phyloP scores from a whole-genome alignment of 2,329 filamentous ascomycete genomes.

The Orbilia javanica region DNA sequence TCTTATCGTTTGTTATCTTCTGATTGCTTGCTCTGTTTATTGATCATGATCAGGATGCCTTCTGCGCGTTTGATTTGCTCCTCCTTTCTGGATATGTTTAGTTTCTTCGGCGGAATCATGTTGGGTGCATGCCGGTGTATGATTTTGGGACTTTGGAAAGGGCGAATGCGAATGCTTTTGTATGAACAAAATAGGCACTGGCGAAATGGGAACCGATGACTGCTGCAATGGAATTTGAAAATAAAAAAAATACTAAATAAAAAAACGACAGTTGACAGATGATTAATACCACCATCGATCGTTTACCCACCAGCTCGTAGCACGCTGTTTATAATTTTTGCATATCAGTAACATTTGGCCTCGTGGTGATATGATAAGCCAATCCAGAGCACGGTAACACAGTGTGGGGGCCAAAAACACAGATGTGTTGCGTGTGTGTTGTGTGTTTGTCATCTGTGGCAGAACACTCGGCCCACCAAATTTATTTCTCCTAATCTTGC shows the following conservation, averaged over 20 bases:
- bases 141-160: conserved; percentile 27
- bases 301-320: no score
- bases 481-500: conserved; percentile 13
- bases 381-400: no score
- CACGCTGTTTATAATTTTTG: no score
- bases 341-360: no score
- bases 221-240: conserved; percentile 14
- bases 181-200: conserved; percentile 30
- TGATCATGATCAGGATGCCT: neutral
- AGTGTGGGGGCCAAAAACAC: conserved; percentile 10
- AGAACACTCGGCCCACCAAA: neutral
- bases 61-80: neutral
- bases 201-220: conserved; percentile 21
- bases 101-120: conserved; percentile 11
- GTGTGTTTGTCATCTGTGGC: conserved; percentile 2
- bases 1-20: neutral
- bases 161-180: conserved; percentile 22
- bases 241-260: neutral
- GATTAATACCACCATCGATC: no score
- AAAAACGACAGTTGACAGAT: no score
- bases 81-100: conserved; percentile 6
- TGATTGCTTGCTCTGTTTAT: neutral
- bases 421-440: conserved; percentile 32
- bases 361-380: no score
- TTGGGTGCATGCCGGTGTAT: conserved; percentile 14